Evolutionary conservation across 495 filamentous ascomycete genomes (phyloP).

Genomic region (Penicillium desertorum): DNA sequence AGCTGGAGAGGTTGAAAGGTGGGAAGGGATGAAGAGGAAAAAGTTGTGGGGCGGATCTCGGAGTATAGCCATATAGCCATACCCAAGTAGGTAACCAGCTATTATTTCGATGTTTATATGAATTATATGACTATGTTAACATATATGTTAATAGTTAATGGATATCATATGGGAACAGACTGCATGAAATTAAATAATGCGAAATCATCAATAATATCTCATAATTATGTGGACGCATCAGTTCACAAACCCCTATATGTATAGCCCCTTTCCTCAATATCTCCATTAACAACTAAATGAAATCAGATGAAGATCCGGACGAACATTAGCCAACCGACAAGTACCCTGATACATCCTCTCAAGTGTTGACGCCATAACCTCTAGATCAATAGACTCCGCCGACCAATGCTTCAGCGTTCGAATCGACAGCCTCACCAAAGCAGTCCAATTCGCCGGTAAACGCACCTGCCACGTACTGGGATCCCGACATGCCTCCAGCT

Average conservation of each 20-base stretch:
- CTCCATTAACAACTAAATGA: constrained; percentile 3
- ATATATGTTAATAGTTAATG: neutral
- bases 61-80: constrained; percentile 8
- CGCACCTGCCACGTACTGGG: constrained; percentile 15
- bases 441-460: constrained; percentile 24
- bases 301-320: constrained; percentile 11
- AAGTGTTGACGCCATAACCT: constrained; percentile 24
- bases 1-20: neutral
- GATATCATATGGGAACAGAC: neutral
- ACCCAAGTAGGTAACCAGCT: neutral
- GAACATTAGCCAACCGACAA: constrained; percentile 23
- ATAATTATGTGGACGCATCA: neutral
- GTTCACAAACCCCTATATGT: neutral
- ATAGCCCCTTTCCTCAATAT: neutral
- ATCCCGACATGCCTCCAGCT: constrained; percentile 8
- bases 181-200: neutral
- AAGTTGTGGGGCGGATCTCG: constrained; percentile 11
- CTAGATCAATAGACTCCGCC: constrained; percentile 25
- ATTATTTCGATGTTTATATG: neutral
- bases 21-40: constrained; percentile 2
- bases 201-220: neutral
- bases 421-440: constrained; percentile 24
- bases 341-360: constrained; percentile 32
- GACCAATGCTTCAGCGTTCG: constrained; percentile 23
- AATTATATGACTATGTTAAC: neutral